A percentile compares a stretch with the other conserved stretches of the same genome.
phyloP scores from a whole-genome alignment of 192 early-diverging fungal genomes.

The Backusella macrospora region DNA sequence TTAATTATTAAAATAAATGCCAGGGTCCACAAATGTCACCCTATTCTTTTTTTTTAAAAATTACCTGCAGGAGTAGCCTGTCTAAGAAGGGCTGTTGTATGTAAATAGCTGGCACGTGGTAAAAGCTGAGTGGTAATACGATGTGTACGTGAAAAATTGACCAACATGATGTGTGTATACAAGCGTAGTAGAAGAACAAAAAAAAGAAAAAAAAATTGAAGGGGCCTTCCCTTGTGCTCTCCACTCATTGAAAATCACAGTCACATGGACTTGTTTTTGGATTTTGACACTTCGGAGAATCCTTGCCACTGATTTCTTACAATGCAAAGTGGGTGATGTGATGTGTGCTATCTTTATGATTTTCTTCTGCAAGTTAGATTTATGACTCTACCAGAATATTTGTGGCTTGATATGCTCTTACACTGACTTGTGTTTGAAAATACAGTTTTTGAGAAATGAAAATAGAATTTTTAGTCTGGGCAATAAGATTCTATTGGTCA shows the following conservation, averaged over 20 bases:
- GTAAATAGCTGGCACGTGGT: conserved; percentile 20
- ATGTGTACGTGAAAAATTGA: conserved; percentile 5
- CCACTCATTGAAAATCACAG: neutral
- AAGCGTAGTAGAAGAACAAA: neutral
- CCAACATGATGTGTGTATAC: conserved; percentile 8
- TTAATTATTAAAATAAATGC: neutral
- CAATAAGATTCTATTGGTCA: no score
- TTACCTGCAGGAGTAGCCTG: conserved; percentile 14
- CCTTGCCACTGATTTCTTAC: no score
- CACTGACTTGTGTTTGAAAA: no score
- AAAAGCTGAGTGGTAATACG: conserved; percentile 10
- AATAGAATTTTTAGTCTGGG: no score
- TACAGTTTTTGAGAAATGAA: no score
- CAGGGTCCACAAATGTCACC: neutral
- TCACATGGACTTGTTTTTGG: neutral
- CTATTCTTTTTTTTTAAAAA: neutral
- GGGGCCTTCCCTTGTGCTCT: neutral
- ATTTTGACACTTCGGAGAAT: neutral
- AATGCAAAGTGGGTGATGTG: no score
- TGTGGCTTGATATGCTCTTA: no score
- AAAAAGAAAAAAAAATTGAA: neutral
- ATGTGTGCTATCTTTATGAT: no score
- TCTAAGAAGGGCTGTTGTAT: conserved; percentile 1
- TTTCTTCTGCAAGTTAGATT: no score
- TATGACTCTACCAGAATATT: no score